Evolutionary conservation across 768 basidiomycete species (phyloP).

Genomic region (Boletus bicolor): DNA sequence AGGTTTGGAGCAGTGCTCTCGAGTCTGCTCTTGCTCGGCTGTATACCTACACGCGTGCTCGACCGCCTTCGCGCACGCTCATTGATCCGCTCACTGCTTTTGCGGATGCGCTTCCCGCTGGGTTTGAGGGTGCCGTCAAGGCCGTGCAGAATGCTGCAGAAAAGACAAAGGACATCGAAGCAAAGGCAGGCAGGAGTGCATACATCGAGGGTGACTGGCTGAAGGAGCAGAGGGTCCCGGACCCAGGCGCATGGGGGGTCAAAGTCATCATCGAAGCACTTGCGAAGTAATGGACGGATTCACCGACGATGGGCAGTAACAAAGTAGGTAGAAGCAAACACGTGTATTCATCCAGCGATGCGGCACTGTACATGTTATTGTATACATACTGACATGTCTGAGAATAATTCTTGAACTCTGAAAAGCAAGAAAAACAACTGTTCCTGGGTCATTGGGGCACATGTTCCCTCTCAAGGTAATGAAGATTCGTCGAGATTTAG

Average conservation of each 20-base stretch:
- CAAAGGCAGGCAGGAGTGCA: constrained; percentile 85
- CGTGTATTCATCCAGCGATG: not conserved
- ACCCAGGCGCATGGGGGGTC: constrained; percentile 93
- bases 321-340: not conserved
- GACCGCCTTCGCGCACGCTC: constrained; percentile 86
- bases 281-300: constrained; percentile 1
- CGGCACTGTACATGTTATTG: not conserved
- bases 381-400: not conserved
- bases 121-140: constrained; percentile 51
- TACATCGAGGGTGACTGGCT: constrained; percentile 76
- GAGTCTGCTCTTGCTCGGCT: constrained; percentile 55
- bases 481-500: constrained; percentile 61
- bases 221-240: constrained; percentile 59
- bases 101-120: constrained; percentile 37
- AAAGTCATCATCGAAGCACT: constrained; percentile 67
- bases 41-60: constrained; percentile 83
- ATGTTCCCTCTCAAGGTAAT: constrained; percentile 3
- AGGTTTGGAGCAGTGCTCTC: constrained; percentile 62
- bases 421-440: not conserved
- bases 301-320: not conserved
- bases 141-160: constrained; percentile 68
- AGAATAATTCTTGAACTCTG: not conserved
- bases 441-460: not conserved
- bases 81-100: constrained; percentile 90
- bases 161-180: constrained; percentile 68